Evolutionary conservation across 352 stramenopile genomes (phyloP).

Genomic region (Pythium myriotylum): DNA sequence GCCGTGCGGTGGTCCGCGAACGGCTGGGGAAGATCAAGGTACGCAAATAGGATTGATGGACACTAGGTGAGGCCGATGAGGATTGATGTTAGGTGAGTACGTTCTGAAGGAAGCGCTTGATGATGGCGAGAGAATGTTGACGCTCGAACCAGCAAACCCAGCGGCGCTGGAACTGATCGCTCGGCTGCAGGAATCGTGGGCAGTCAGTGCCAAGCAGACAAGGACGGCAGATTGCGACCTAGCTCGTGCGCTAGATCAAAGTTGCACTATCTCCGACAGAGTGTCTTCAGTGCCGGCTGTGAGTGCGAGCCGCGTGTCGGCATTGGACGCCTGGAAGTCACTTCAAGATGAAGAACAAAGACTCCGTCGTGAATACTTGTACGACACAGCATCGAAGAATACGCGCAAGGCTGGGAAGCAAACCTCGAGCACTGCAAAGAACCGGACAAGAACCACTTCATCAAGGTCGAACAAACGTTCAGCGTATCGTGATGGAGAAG

Average conservation of each 20-base stretch:
- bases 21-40: slow-evolving; percentile 67
- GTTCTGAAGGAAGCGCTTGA: slow-evolving; percentile 27
- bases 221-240: slow-evolving; percentile 1
- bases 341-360: slow-evolving; percentile 58
- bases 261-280: slow-evolving; percentile 4
- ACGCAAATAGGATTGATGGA: slow-evolving; percentile 1
- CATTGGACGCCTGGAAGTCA: slow-evolving; percentile 39
- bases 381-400: not conserved
- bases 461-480: not conserved
- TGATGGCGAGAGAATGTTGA: slow-evolving; percentile 25
- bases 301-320: not conserved
- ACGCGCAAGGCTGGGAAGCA: not conserved
- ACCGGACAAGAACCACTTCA: not conserved
- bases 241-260: slow-evolving; percentile 4
- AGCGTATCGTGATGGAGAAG: slow-evolving; percentile 1
- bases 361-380: slow-evolving; percentile 31
- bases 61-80: no score
- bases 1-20: slow-evolving; percentile 75
- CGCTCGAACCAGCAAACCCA: slow-evolving; percentile 32
- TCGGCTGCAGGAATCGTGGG: slow-evolving; percentile 22
- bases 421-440: not conserved
- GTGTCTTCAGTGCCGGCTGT: no score
- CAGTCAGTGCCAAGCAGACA: not conserved
- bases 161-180: slow-evolving; percentile 16
- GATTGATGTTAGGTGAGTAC: no score